phyloP scores from a whole-genome alignment of 164 flowering plant genomes.

The Tetracentron sinense region DNA sequence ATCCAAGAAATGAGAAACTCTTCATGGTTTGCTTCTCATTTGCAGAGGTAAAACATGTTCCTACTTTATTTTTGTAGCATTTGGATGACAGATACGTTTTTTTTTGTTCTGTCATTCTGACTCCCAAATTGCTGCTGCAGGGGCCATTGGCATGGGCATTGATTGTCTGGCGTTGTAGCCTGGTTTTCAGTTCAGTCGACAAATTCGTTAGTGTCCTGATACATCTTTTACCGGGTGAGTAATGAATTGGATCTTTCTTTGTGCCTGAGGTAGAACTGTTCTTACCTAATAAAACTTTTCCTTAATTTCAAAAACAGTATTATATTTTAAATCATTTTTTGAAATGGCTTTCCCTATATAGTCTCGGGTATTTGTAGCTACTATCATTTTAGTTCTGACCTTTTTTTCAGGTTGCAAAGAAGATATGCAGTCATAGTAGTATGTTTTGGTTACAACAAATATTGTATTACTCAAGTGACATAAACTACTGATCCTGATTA shows the following conservation, averaged over 20 bases:
- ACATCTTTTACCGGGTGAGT: slow-evolving; percentile 95
- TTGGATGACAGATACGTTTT: not conserved
- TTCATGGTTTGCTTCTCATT: slow-evolving; percentile 99
- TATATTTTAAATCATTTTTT: too few species aligned
- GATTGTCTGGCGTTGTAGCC: slow-evolving; percentile 97
- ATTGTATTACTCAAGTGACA: too few species aligned
- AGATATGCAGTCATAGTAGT: too few species aligned
- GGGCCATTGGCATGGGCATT: slow-evolving; percentile 98
- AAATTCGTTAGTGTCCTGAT: slow-evolving; percentile 93
- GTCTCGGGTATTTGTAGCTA: too few species aligned
- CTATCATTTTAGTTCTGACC: too few species aligned
- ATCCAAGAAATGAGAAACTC: slow-evolving; percentile 90
- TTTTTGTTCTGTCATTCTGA: slow-evolving; percentile 5
- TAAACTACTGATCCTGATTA: too few species aligned
- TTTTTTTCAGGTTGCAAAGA: too few species aligned
- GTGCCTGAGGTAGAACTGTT: not conserved
- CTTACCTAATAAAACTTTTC: too few species aligned
- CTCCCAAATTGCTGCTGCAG: slow-evolving; percentile 33
- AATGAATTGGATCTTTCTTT: not conserved
- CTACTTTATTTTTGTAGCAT: not conserved
- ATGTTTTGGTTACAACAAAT: too few species aligned
- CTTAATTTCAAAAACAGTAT: too few species aligned
- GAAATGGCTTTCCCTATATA: too few species aligned
- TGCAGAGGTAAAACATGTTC: slow-evolving; percentile 67
- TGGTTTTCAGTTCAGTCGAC: slow-evolving; percentile 91